Percentiles rank a stretch among this genome's conserved stretches.
Evolutionary conservation across 2,329 filamentous ascomycete species (phyloP).

Genomic region (Scedosporium aurantiacum): DNA sequence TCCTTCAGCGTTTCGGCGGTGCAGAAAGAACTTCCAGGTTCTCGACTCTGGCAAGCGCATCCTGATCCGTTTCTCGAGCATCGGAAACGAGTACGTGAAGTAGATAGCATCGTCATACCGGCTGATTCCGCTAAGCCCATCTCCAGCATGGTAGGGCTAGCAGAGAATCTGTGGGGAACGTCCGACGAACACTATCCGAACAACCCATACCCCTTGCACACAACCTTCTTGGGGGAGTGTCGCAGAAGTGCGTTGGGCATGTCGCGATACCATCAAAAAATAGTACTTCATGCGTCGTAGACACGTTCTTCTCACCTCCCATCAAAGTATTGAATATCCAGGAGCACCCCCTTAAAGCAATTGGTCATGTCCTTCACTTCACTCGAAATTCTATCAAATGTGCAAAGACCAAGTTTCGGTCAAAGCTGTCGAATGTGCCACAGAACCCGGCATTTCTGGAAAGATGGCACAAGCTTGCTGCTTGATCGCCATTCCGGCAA

Average conservation of each 20-base stretch:
- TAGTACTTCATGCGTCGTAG: too few species aligned
- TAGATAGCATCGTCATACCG: too few species aligned
- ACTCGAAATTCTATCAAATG: background rate
- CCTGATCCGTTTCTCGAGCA: too few species aligned
- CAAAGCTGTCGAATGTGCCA: background rate
- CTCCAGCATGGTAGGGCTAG: too few species aligned
- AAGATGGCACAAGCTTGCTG: constrained; percentile 1
- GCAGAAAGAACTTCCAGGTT: too few species aligned
- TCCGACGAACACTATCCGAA: background rate
- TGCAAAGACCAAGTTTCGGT: background rate
- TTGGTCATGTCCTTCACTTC: background rate
- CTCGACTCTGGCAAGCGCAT: too few species aligned
- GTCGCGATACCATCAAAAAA: background rate
- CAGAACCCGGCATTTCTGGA: background rate
- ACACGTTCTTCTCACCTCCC: background rate
- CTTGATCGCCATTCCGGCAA: constrained; percentile 5
- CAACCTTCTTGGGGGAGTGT: background rate
- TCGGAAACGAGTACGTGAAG: too few species aligned
- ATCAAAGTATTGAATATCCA: background rate
- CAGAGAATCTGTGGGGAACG: background rate
- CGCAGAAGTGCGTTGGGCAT: background rate
- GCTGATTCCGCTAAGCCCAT: too few species aligned
- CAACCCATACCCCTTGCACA: background rate
- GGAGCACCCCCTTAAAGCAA: background rate
- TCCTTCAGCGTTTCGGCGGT: too few species aligned